These are phyloP conservation scores for Amauroascus niger DNA, from an alignment of 2,329 filamentous ascomycete genomes.

Conservation along the genomic window DNA sequence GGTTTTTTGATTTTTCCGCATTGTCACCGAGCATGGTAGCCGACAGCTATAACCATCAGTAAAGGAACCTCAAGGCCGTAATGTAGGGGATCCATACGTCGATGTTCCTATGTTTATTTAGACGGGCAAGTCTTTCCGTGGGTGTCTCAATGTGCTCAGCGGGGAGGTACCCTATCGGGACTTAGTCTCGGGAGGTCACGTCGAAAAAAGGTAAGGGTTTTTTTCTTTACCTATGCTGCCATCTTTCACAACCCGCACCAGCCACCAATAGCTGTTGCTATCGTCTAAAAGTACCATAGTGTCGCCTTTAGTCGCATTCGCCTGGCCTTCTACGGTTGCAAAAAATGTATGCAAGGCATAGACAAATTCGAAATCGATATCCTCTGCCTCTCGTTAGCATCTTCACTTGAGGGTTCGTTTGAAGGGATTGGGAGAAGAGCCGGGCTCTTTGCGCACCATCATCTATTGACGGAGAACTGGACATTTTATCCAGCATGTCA, in stretches of 20 bases:
- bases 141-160: slow-evolving; percentile 98
- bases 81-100: slow-evolving; percentile 54
- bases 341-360: slow-evolving; percentile 97
- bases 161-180: slow-evolving; percentile 69
- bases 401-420: neutral
- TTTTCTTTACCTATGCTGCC: slow-evolving; percentile 66
- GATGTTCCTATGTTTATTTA: slow-evolving; percentile 97
- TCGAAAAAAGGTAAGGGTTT: neutral
- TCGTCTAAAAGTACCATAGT: slow-evolving; percentile 98
- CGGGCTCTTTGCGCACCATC: slow-evolving; percentile 79
- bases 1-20: slow-evolving; percentile 69
- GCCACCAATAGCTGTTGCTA: slow-evolving; percentile 99
- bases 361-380: slow-evolving; percentile 99
- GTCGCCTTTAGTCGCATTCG: slow-evolving; percentile 95
- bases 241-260: slow-evolving; percentile 93
- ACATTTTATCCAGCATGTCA: slow-evolving; percentile 97
- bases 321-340: slow-evolving; percentile 94
- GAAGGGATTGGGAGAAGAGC: slow-evolving; percentile 22
- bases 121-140: slow-evolving; percentile 79
- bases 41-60: slow-evolving; percentile 44
- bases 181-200: slow-evolving; percentile 34
- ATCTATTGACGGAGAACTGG: slow-evolving; percentile 95
- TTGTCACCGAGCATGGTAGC: slow-evolving; percentile 63
- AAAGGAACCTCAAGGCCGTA: neutral
- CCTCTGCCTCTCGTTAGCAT: slow-evolving; percentile 55